phyloP scores from a whole-genome alignment of 225 moss, liverwort and hornwort species.

The Rhytidiadelphus loreus region DNA sequence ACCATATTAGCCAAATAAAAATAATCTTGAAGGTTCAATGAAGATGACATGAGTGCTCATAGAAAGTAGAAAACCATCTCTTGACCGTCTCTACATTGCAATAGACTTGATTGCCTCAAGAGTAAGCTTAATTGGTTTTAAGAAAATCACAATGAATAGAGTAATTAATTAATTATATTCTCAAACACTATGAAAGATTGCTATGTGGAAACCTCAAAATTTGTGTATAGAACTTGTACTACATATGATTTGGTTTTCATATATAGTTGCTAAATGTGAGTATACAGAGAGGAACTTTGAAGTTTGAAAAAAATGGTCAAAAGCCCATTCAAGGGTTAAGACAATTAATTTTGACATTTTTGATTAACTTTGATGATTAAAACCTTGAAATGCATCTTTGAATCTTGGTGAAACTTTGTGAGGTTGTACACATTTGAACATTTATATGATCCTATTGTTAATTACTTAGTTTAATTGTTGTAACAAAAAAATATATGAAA shows the following conservation, averaged over 20 bases:
- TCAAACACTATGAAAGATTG: not conserved
- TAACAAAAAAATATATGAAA: not conserved
- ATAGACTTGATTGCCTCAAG: not conserved
- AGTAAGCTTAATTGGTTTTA: not conserved
- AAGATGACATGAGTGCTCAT: not conserved
- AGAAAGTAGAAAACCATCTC: not conserved
- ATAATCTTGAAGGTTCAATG: not conserved
- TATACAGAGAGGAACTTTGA: not conserved
- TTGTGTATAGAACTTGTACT: not conserved
- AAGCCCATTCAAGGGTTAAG: fast-evolving
- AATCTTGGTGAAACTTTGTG: not conserved
- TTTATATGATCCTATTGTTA: not conserved
- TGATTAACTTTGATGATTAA: not conserved
- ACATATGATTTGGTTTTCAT: too few relatives aligned
- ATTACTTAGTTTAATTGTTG: not conserved
- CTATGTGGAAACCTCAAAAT: not conserved
- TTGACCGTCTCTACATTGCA: not conserved
- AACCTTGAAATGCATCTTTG: not conserved
- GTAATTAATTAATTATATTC: not conserved
- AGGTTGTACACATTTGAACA: not conserved
- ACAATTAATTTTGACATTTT: not conserved
- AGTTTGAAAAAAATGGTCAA: not conserved
- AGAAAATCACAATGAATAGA: not conserved
- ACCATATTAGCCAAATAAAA: not conserved
- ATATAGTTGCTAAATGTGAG: not conserved